phyloP scores from a whole-genome alignment of 106 monocot genomes.

The Apostasia shenzhenica region DNA sequence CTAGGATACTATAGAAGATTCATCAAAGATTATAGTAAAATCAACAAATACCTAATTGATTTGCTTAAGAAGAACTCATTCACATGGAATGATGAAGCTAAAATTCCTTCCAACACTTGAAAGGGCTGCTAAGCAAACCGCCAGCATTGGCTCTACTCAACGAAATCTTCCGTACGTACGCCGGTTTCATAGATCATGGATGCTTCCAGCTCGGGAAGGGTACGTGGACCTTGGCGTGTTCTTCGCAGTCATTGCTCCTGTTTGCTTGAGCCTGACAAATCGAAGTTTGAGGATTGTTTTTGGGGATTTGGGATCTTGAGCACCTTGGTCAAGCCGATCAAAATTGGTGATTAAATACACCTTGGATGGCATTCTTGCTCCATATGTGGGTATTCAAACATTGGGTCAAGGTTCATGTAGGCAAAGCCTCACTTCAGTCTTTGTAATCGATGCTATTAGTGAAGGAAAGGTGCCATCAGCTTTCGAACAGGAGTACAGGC shows the following conservation, averaged over 20 bases:
- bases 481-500: constrained; percentile 72
- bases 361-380: constrained; percentile 72
- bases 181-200: constrained; percentile 76
- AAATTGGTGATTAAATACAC: constrained; percentile 61
- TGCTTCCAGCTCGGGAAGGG: constrained; percentile 52
- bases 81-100: too few species aligned
- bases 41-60: too few species aligned
- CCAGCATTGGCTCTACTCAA: too few species aligned
- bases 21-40: constrained; percentile 12
- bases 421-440: constrained; percentile 60
- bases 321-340: constrained; percentile 78
- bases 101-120: too few species aligned
- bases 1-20: too few species aligned
- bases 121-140: too few species aligned
- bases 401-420: constrained; percentile 91
- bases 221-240: constrained; percentile 77
- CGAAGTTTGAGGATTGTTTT: constrained; percentile 57
- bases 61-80: too few species aligned
- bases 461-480: constrained; percentile 89
- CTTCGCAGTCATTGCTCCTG: constrained; percentile 72
- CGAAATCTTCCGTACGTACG: too few species aligned
- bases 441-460: constrained; percentile 76
- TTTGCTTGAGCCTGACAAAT: constrained; percentile 54
- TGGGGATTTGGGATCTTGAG: constrained; percentile 83
- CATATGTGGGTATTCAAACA: constrained; percentile 70